Percentiles rank a stretch among this genome's conserved stretches.
Evolutionary conservation across 345 rosid genomes (phyloP).

Genomic region (Citrus unshiu): DNA sequence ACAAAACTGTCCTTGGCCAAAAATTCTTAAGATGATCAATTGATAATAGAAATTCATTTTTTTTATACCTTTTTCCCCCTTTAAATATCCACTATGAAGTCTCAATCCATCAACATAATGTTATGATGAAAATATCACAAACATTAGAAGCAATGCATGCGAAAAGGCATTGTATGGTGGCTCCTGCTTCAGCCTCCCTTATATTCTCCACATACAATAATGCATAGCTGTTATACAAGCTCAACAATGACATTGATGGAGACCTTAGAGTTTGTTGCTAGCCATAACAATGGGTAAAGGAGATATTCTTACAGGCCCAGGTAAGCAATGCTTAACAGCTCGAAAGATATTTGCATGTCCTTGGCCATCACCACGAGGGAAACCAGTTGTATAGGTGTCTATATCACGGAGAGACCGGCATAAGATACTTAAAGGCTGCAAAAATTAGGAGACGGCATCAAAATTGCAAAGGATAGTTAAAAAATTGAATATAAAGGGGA

Average conservation of each 20-base stretch:
- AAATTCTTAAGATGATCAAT: slow-evolving; percentile 3
- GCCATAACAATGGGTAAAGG: slow-evolving; percentile 8
- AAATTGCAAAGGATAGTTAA: slow-evolving; percentile 1
- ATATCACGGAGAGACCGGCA: slow-evolving; percentile 81
- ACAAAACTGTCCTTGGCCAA: neutral
- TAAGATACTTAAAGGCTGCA: slow-evolving; percentile 94
- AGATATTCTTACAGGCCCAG: slow-evolving; percentile 81
- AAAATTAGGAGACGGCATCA: slow-evolving; percentile 13
- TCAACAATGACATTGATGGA: slow-evolving; percentile 1
- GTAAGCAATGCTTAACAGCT: slow-evolving; percentile 88
- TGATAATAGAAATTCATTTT: slow-evolving; percentile 6
- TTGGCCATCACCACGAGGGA: slow-evolving; percentile 80
- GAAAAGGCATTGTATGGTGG: slow-evolving; percentile 9
- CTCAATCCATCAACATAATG: slow-evolving; percentile 1
- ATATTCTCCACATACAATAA: slow-evolving; percentile 1
- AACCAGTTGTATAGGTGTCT: slow-evolving; percentile 73
- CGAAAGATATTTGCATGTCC: slow-evolving; percentile 89
- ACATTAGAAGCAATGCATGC: neutral
- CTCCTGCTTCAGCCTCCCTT: neutral
- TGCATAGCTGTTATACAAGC: neutral
- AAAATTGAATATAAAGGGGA: too few relatives aligned
- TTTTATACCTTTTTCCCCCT: neutral
- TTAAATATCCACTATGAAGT: neutral
- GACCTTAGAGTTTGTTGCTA: slow-evolving; percentile 9
- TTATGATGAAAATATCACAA: neutral